Evolutionary conservation across 1,284 basidiomycete genomes (phyloP), one percentile per base, ranked within the genome.

Genomic region (Exsudoporus floridanus): DNA sequence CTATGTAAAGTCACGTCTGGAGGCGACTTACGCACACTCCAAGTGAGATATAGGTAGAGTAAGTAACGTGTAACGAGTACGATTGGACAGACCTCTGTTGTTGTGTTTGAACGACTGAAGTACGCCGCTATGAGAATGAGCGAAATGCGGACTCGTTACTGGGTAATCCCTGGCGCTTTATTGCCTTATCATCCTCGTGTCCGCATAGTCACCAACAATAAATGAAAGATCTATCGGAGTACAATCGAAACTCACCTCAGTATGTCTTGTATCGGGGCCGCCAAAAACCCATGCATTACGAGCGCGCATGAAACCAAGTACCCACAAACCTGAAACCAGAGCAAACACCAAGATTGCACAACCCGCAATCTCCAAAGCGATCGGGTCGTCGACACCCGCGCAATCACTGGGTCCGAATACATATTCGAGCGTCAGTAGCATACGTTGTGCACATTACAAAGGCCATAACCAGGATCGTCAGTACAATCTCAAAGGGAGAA

Each of bases 1-100:
- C 56, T 86, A 84, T 60, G 81, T 88, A 53, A 81, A 83, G 66
- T 69, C 73, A 10, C 73, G 83, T 42, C 66, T 86, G 40, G 72
- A 79, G 52, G 81, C 79, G 35, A 84, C 83, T 0, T 86, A 83
- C 56, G 62, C 61, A 9, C 66, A 67, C 37, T 70, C 69, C 8
- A 64, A 62, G 30, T 28, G 28, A 30, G 9, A 12, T 30, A 13
- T 2, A 13, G 30, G 12, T 30, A 13, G 28, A 28, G 28, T 28
- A 28, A 28, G 28, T 27, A 27, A 27, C 6, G 28, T 28, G 27
- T 27, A 27, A 27, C 27, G 27, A 30, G 30, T 30, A 13, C 30
- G 10, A 30, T 12, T 30, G 28, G 28, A 0, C 28, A 30, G 10
- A 12, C 28, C 28, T 12, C n/a, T n/a, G n/a, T n/a, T n/a, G n/a